Evolutionary conservation across 306 rosid species (phyloP), one percentile per base, ranked within the genome.

Genomic region (Lathyrus sativus): DNA sequence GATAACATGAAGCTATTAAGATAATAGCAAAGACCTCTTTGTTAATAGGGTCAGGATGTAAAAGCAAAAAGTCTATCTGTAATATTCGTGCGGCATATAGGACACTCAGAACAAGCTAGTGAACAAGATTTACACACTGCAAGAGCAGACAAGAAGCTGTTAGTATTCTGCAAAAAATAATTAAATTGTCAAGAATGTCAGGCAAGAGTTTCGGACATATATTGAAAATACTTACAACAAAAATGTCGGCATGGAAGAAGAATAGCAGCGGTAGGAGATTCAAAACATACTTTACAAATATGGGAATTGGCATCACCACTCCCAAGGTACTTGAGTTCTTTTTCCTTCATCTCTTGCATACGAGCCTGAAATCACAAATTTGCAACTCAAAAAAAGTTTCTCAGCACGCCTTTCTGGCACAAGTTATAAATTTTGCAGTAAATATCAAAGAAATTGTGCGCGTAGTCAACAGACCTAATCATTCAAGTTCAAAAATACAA

Each of bases 211-310:
- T 15, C 24, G 42, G 28, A 46, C n/a, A 15, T 41, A 17, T 49
- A 63, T 9, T 3, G 46, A 72, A 15, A 51, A 59, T 61, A 77
- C 98, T 88, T 85, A 93, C 98, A 79, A 78, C 97, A 90, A 88
- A 93, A 93, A 83, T 93, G 98, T 35, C 98, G 89, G 80, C 98
- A 93, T 33, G 98, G 98, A 62, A 93, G 89, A 70, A 93, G 96
- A 79, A 93, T 90, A 67, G 97, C 98, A 39, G 97, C 96, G 7
- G 98, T 93, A 12, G 96, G 96, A 70, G 90, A 79, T 78, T 90
- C 98, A 68, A 88, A 93, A 79, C 98, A 93, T 74, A 93, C 97
- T 93, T 93, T 93, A 79, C 98, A 93, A 76, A 84, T 72, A 72
- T 93, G 98, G 60, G 97, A 90, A 84, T 85, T 88, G 74, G 85